Conservation (phyloP, 345 rosid species). For the Corchorus olitorius region DNA sequence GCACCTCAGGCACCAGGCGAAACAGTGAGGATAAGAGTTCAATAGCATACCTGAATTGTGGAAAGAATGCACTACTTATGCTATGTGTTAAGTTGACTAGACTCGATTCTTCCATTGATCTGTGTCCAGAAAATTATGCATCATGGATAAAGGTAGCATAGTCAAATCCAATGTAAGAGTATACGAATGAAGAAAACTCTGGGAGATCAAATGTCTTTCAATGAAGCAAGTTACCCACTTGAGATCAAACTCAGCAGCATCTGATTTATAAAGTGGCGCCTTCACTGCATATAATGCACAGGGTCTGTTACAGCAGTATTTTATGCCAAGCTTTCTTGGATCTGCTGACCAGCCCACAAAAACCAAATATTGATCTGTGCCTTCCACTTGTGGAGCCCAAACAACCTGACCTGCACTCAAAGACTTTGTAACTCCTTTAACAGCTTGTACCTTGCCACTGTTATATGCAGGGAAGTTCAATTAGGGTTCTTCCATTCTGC, state of each 20-base stretch:
- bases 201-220: constrained; percentile 1
- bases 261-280: constrained; percentile 39
- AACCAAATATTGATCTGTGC: constrained; percentile 57
- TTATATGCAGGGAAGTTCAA: constrained; percentile 15
- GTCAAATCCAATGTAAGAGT: constrained; percentile 11
- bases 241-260: constrained; percentile 35
- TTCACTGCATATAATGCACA: constrained; percentile 70
- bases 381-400: constrained; percentile 71
- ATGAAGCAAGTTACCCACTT: constrained; percentile 49
- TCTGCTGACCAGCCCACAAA: constrained; percentile 87
- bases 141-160: neutral
- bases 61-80: constrained; percentile 77
- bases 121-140: constrained; percentile 40
- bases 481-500: constrained; percentile 11
- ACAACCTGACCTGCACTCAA: constrained; percentile 90
- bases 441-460: constrained; percentile 74
- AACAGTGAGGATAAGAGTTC: neutral
- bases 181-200: constrained; percentile 2
- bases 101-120: constrained; percentile 43
- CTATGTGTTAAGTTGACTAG: constrained; percentile 60
- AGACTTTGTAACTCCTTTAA: constrained; percentile 70
- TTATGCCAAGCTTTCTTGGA: constrained; percentile 85
- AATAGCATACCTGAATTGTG: constrained; percentile 71
- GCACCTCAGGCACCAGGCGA: neutral
- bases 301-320: constrained; percentile 83